Evolutionary conservation across 1,139 yeast species (phyloP), one percentile per base, ranked within the genome.

Genomic region (Geotrichum histeridarum): DNA sequence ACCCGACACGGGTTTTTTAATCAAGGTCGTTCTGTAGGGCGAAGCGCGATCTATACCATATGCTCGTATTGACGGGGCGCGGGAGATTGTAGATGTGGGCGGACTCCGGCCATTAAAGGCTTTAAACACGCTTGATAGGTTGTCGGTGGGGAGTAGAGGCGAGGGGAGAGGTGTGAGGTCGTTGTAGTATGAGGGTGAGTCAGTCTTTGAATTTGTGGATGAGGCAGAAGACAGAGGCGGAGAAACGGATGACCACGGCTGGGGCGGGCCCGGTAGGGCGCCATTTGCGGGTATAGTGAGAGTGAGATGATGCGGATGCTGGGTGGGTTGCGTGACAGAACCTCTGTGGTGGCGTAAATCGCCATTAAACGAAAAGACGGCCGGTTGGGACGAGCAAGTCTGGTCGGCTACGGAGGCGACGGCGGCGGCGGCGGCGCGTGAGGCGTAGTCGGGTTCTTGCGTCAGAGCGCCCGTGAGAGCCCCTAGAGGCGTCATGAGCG

Each of bases 151-250:
- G 2, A 66, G 60, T n/a, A 65, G 53, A 1, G 71, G 71, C 12
- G 70, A 67, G 1, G 71, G 70, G n/a, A 68, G 59, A 1, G 69
- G 65, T 1, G 65, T 59, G 17, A 68, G 57, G 38, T 65, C 70
- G 47, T 52, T 45, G 47, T 50, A 58, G 15, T 42, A 17, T 12
- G 59, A 12, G 4, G 54, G 15, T 6, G 44, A 43, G 14, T 47
- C 36, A 12, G 50, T 38, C 11, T 48, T 46, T 9, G 45, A 50
- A 4, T 36, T 18, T 42, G 15, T 48, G 14, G 56, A 54, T 35
- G 44, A 45, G 17, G 49, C 42, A 43, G 42, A 38, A 9, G 33
- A 52, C 30, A 39, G 50, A 32, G 9, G 52, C 27, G 31, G 55
- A 39, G 50, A 38, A 12, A 18, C 14, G 9, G 17, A 22, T 4